Evolutionary conservation across 2,329 filamentous ascomycete species (phyloP), one percentile per base, ranked within the genome.

Genomic region (Sodiomyces alkalinus): DNA sequence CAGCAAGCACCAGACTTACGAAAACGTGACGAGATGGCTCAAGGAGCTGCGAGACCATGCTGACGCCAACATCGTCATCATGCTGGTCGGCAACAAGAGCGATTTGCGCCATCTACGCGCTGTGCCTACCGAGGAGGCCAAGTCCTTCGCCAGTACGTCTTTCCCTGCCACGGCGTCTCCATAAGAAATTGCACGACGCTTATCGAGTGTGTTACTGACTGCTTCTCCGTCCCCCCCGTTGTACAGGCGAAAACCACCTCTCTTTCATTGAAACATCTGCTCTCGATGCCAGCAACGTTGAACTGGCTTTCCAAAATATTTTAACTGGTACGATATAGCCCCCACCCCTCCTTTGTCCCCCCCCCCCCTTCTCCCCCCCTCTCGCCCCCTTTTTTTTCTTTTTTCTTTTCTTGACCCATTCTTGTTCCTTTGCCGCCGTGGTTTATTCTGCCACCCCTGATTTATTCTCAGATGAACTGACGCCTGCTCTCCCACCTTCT

Each of bases 241-340:
- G n/a, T 34, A 23, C 43, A 93, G 86, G 83, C 68, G 86, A 94
- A 58, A 93, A 94, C 64, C 87, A 93, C 55, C 71, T 96, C 25
- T 96, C 87, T 28, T 98, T 98, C 59, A 98, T 98, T 56, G 90
- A 98, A 68, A 98, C 90, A 22, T 98, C 92, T 36, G 90, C 90
- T 39, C 77, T 98, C 47, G 90, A 98, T 53, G 90, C 90, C 45
- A 96, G 85, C 72, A 98, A 98, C 52, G 90, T 98, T 41, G 90
- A 98, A 63, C 75, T 96, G 49, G 90, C 90, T 35, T 96, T 98
- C 73, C 87, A 98, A 64, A 96, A 96, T 61, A 98, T 98, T 52
- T 68, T 98, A 53, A 98, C 90, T 51, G 87, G 87, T 94, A 69
- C 37, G 70, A 55, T 17, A 19, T 16, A n/a, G 23, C 29, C 14